A percentile compares a stretch with the other conserved stretches of the same genome.
Conservation (phyloP, 2,329 filamentous ascomycete genomes). For the Zymoseptoria crescenta region DNA sequence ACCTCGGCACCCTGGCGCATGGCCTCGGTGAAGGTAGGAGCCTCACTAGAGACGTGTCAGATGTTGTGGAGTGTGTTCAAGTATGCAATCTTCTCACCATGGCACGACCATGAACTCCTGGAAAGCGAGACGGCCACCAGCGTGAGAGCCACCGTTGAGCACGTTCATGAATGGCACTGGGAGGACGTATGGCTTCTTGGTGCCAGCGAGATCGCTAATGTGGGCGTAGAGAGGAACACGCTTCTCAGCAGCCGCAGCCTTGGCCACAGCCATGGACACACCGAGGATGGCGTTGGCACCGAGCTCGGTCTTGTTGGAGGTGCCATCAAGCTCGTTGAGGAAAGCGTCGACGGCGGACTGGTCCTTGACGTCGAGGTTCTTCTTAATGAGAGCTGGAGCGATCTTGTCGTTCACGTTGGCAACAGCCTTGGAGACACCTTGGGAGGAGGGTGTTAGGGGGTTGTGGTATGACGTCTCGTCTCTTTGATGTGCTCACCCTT, state of each 20-base stretch:
- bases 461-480: slow-evolving; percentile 1
- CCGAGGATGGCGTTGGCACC: slow-evolving; percentile 55
- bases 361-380: slow-evolving; percentile 48
- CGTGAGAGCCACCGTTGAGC: slow-evolving; percentile 73
- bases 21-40: slow-evolving; percentile 87
- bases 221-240: slow-evolving; percentile 51
- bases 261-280: slow-evolving; percentile 52
- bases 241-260: slow-evolving; percentile 49
- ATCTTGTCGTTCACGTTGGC: slow-evolving; percentile 49
- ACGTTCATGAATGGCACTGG: slow-evolving; percentile 54
- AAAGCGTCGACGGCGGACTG: slow-evolving; percentile 48
- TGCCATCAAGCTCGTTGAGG: slow-evolving; percentile 49
- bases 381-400: slow-evolving; percentile 48
- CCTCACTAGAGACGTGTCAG: slow-evolving; percentile 31
- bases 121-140: slow-evolving; percentile 74
- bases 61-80: slow-evolving; percentile 47
- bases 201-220: slow-evolving; percentile 47
- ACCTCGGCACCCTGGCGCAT: slow-evolving; percentile 95
- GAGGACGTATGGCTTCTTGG: slow-evolving; percentile 47
- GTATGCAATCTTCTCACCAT: slow-evolving; percentile 29
- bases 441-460: background rate
- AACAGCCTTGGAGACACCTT: slow-evolving; percentile 48
- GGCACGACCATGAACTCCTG: slow-evolving; percentile 52
- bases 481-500: slow-evolving; percentile 35
- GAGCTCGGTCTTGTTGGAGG: slow-evolving; percentile 51